Base-by-base conservation (phyloP, 345 rosid species). In the Salix udensis region DNA sequence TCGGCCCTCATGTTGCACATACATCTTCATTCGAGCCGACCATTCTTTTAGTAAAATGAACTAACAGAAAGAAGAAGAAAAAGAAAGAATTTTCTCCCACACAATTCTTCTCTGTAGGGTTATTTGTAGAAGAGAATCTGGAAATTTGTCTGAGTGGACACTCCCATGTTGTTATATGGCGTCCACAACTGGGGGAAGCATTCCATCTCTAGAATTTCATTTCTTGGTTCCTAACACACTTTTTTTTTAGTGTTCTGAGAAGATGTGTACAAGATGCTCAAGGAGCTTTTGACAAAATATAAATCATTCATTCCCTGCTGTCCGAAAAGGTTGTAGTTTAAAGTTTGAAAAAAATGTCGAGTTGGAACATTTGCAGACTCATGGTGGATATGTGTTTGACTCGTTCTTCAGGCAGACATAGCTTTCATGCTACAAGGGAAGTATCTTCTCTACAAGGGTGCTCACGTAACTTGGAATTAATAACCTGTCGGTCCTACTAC, bases 21-120 rank as follows among this genome's bases (percentile, higher is more conserved):
- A 65, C 80, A 21, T 69, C 53, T 52, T 37, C 73, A 74, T 76
- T 74, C 55, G 42, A 50, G 74, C 72, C 24, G 23, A 30, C 24
- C 65, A 80, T 82, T 84, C 76, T 79, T 85, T 84, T 48, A 8
- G 14, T 46, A 40, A 50, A 42, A 75, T 36, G 40, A 28, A 21
- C 23, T 26, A 69, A 75, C 65, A 50, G 44, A 30, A 68, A 40
- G 66, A 64, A 28, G 24, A 68, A 40, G 66, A 64, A 19, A 65
- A 10, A 70, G n/a, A 64, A 48, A 14, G 12, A 65, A 31, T 6
- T 16, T 30, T 68, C n/a, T 26, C 42, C 26, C 12, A 24, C 60
- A 52, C 68, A 34, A 10, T 58, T 37, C 64, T 70, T 76, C 46
- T 58, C 42, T 58, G 24, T 31, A 62, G 50, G 28, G 67, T 37